Conservation (phyloP, 2,329 filamentous ascomycete species). For the Boeremia lycopersici region DNA sequence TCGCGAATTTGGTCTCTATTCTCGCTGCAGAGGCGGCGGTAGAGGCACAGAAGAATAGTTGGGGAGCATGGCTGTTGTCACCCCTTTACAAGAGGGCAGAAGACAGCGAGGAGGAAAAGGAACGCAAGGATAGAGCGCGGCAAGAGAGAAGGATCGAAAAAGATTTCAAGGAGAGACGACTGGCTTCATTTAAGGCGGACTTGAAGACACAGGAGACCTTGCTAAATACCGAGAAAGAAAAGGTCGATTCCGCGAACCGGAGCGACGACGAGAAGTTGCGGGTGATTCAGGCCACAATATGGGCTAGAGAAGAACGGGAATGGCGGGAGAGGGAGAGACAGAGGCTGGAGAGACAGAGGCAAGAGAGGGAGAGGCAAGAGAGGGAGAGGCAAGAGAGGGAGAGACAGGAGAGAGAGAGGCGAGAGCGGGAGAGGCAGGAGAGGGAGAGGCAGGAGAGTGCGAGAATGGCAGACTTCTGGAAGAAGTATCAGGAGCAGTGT, state of each 20-base stretch:
- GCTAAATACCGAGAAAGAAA: conserved; percentile 13
- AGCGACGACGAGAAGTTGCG: conserved; percentile 24
- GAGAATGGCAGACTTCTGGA: no score
- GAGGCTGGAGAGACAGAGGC: not conserved
- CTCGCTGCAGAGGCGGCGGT: conserved; percentile 32
- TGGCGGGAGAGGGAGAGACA: conserved; percentile 5
- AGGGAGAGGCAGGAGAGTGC: no score
- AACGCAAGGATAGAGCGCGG: conserved; percentile 36
- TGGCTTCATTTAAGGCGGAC: no score
- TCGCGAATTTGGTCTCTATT: conserved; percentile 34
- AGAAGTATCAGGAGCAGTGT: no score
- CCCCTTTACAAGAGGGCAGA: conserved; percentile 33
- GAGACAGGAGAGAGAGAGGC: no score
- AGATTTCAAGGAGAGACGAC: conserved; percentile 41
- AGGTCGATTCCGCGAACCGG: conserved; percentile 20
- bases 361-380: conserved; percentile 4
- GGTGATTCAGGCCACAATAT: conserved; percentile 4
- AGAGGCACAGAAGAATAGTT: conserved; percentile 42
- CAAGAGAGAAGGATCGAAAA: conserved; percentile 42
- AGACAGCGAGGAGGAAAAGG: conserved; percentile 44
- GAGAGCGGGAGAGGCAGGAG: not conserved
- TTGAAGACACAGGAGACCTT: no score
- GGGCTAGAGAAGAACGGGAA: no score
- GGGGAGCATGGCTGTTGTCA: conserved; percentile 34
- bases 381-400: conserved; percentile 3